These are phyloP conservation scores for Pouteria glomerata DNA, from an alignment of 148 eudicot species.

Conservation along the genomic window DNA sequence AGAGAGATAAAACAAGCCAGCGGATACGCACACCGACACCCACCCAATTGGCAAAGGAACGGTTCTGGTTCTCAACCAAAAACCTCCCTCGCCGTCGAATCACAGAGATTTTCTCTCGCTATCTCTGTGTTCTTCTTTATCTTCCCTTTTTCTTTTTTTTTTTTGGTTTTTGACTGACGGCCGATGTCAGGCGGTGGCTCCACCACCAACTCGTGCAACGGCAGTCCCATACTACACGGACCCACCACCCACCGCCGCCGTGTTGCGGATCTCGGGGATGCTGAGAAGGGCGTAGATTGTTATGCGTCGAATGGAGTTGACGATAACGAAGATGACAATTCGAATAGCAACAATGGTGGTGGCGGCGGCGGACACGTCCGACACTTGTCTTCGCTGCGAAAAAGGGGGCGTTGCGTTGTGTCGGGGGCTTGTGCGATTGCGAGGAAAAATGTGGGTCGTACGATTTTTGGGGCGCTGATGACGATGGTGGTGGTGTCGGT, in stretches of 20 bases:
- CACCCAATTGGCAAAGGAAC: too few relatives aligned
- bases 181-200: conserved; percentile 31
- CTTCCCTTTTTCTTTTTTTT: too few relatives aligned
- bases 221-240: conserved; percentile 1
- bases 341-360: background rate
- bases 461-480: conserved; percentile 20
- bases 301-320: background rate
- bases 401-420: too few relatives aligned
- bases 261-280: conserved; percentile 12
- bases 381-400: too few relatives aligned
- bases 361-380: background rate
- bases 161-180: background rate
- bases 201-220: conserved; percentile 16
- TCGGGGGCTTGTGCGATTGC: background rate
- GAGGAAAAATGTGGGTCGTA: conserved; percentile 18
- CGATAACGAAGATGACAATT: background rate
- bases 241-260: conserved; percentile 39
- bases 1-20: too few relatives aligned
- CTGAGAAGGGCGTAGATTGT: background rate
- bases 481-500: conserved; percentile 27
- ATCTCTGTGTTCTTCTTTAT: too few relatives aligned
- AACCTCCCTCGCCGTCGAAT: too few relatives aligned
- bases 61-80: too few relatives aligned
- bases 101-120: too few relatives aligned
- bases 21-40: too few relatives aligned